These are phyloP conservation scores for Emmonsiellopsis sp. DNA, from an alignment of 2,329 filamentous ascomycete genomes.

Conservation along the genomic window DNA sequence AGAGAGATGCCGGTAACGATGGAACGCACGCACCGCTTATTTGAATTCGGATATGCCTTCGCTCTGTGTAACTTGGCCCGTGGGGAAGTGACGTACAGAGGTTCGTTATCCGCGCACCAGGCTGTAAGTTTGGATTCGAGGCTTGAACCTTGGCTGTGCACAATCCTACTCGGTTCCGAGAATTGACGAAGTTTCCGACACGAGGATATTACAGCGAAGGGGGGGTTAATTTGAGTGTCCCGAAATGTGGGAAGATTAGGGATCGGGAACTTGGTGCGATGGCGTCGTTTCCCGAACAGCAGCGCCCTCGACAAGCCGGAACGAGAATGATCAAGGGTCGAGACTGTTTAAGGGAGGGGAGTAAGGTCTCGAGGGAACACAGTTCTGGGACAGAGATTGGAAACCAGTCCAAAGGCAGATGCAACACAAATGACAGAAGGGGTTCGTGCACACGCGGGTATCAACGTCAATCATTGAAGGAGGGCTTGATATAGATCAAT, in stretches of 20 bases:
- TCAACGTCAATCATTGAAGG: not conserved
- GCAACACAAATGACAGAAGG: not conserved
- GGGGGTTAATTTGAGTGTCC: not conserved
- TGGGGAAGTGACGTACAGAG: not conserved
- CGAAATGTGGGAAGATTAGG: not conserved
- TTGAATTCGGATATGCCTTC: not conserved
- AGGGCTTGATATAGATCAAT: not conserved
- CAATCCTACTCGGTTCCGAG: not conserved
- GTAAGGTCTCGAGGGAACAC: not conserved
- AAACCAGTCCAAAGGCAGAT: not conserved
- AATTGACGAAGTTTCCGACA: not conserved
- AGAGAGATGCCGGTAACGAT: not conserved
- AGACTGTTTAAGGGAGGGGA: not conserved
- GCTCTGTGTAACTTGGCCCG: not conserved
- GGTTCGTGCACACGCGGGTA: constrained; percentile 1
- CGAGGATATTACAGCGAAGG: not conserved
- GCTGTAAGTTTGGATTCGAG: not conserved
- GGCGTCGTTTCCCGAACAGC: not conserved
- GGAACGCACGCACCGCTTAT: not conserved
- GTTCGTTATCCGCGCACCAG: not conserved
- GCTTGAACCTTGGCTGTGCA: not conserved
- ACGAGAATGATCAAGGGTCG: not conserved
- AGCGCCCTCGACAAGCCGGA: not conserved
- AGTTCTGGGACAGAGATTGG: not conserved
- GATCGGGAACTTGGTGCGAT: not conserved